A percentile compares a stretch with the other conserved stretches of the same genome.
These are phyloP conservation scores for Oenanthe javanica DNA, from an alignment of 140 eudicot species.

Conservation along the genomic window DNA sequence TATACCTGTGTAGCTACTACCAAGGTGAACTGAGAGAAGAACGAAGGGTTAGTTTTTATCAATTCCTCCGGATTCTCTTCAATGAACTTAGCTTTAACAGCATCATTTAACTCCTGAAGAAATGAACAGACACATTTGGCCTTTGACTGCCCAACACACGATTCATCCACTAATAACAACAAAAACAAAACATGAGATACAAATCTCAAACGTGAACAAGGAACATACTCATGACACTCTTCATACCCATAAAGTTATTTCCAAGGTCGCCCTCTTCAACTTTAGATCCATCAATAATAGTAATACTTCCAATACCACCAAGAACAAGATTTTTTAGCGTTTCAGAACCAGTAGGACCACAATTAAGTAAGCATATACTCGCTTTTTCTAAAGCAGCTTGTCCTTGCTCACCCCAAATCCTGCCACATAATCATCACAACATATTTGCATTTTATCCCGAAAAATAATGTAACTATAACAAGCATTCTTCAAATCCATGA, in stretches of 20 bases:
- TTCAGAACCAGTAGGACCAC: slow-evolving; percentile 98
- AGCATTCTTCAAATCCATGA: background rate
- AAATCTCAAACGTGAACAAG: background rate
- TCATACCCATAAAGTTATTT: slow-evolving; percentile 84
- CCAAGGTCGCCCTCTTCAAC: slow-evolving; percentile 90
- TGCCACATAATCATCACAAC: slow-evolving; percentile 19
- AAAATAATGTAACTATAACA: background rate
- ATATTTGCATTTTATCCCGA: background rate
- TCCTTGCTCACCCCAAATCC: slow-evolving; percentile 99
- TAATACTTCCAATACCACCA: slow-evolving; percentile 94
- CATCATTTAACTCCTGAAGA: slow-evolving; percentile 92
- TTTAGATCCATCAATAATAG: slow-evolving; percentile 89
- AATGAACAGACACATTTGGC: slow-evolving; percentile 84
- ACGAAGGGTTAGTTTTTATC: slow-evolving; percentile 73
- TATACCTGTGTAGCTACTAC: slow-evolving; percentile 91
- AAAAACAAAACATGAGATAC: background rate
- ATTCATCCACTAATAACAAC: slow-evolving; percentile 57
- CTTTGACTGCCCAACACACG: slow-evolving; percentile 80
- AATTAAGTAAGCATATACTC: slow-evolving; percentile 87
- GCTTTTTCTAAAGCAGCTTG: slow-evolving; percentile 93
- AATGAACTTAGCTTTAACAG: slow-evolving; percentile 80
- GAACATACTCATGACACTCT: background rate
- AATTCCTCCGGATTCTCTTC: slow-evolving; percentile 79
- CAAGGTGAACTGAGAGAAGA: slow-evolving; percentile 87
- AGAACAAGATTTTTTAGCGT: slow-evolving; percentile 88